phyloP scores from a whole-genome alignment of 2,329 filamentous ascomycete species.

The Pseudopithomyces maydicus region DNA sequence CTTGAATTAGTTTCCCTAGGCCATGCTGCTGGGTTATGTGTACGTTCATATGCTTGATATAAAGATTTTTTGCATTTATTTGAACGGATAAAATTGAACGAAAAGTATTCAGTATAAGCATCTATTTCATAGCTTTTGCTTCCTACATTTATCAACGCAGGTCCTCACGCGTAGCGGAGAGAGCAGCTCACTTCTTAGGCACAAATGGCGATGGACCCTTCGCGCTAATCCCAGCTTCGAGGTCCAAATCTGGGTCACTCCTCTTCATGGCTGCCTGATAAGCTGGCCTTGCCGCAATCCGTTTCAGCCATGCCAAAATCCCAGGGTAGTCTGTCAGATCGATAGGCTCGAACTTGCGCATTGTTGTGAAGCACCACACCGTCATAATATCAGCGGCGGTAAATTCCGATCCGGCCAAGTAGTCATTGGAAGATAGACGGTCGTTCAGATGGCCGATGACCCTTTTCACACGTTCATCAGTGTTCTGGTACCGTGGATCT shows the following conservation, averaged over 20 bases:
- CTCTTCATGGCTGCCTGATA: constrained; percentile 59
- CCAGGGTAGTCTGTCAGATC: constrained; percentile 39
- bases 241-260: constrained; percentile 55
- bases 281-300: constrained; percentile 31
- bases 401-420: constrained; percentile 65
- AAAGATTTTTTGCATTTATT: no score
- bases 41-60: no score
- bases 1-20: no score
- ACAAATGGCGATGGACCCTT: constrained; percentile 28
- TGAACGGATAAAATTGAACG: no score
- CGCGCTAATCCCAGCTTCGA: constrained; percentile 32
- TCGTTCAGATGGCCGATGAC: constrained; percentile 56
- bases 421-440: constrained; percentile 55
- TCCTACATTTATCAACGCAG: background rate
- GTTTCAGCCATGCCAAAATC: constrained; percentile 36
- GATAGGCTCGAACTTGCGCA: constrained; percentile 58
- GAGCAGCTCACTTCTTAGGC: constrained; percentile 24
- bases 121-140: background rate
- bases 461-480: constrained; percentile 42
- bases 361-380: constrained; percentile 65
- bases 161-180: background rate
- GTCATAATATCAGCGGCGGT: constrained; percentile 70
- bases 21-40: no score
- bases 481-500: constrained; percentile 42
- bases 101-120: no score